Conservation (phyloP, 129 eudicot species). For the Smallanthus sonchifolius region DNA sequence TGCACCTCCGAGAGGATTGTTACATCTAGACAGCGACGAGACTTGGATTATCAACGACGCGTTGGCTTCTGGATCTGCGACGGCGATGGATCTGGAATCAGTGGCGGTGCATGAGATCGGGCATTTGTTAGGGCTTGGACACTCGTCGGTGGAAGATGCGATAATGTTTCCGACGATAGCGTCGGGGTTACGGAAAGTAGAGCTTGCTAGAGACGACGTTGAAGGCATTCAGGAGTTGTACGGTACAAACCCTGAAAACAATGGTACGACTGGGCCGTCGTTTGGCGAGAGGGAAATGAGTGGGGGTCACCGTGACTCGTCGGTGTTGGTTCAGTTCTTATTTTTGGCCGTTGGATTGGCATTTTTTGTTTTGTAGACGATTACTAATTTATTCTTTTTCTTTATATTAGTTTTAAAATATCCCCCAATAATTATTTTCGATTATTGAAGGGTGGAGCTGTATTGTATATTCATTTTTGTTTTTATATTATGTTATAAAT, state of each 20-base stretch:
- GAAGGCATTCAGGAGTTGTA: conserved; percentile 61
- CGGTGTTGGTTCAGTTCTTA: background rate
- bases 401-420: background rate
- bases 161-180: conserved; percentile 68
- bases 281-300: conserved; percentile 37
- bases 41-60: conserved; percentile 49
- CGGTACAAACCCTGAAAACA: conserved; percentile 59
- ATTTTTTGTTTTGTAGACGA: conserved; percentile 14
- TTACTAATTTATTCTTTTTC: background rate
- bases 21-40: conserved; percentile 60
- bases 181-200: conserved; percentile 57
- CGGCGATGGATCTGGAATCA: conserved; percentile 67
- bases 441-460: conserved; percentile 20
- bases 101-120: conserved; percentile 86
- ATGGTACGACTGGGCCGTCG: conserved; percentile 27
- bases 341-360: conserved; percentile 26
- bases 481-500: too few relatives aligned
- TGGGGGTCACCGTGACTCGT: conserved; percentile 16
- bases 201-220: conserved; percentile 55
- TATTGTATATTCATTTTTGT: background rate
- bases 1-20: conserved; percentile 53
- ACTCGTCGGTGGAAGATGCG: conserved; percentile 50
- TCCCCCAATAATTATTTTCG: conserved; percentile 13
- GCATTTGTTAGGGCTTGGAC: conserved; percentile 65
- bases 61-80: conserved; percentile 12